phyloP scores from a whole-genome alignment of 208 protist species.

The Leishmania tarentolae region DNA sequence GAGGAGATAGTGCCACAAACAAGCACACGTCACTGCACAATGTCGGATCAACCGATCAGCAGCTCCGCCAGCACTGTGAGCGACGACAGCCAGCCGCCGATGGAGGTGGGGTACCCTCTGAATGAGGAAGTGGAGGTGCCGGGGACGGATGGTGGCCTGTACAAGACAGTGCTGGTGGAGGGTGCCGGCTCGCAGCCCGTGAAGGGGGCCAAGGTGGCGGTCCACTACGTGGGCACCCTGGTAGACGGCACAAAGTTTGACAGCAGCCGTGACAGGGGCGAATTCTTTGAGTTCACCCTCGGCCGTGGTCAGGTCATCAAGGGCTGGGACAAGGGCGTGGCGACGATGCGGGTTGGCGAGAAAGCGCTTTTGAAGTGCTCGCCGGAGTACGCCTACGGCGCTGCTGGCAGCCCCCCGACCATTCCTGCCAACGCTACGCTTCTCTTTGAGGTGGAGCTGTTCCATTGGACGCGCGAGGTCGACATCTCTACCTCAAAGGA shows the following conservation, averaged over 20 bases:
- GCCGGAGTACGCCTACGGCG: slow-evolving; percentile 88
- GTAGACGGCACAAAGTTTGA: slow-evolving; percentile 89
- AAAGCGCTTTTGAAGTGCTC: slow-evolving; percentile 72
- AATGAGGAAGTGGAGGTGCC: slow-evolving; percentile 76
- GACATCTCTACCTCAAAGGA: slow-evolving; percentile 81
- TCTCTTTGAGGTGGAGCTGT: slow-evolving; percentile 92
- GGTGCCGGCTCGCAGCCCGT: slow-evolving; percentile 67
- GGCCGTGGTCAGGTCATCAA: slow-evolving; percentile 92
- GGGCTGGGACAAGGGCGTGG: slow-evolving; percentile 91
- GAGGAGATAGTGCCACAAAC: background rate
- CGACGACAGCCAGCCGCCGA: slow-evolving; percentile 66
- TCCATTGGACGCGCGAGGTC: slow-evolving; percentile 76
- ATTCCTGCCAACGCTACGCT: slow-evolving; percentile 90
- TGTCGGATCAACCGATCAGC: slow-evolving; percentile 13
- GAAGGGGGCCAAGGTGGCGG: slow-evolving; percentile 82
- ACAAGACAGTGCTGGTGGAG: slow-evolving; percentile 84
- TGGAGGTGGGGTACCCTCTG: slow-evolving; percentile 76
- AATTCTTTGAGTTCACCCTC: slow-evolving; percentile 88
- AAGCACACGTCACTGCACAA: background rate
- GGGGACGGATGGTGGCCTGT: slow-evolving; percentile 64
- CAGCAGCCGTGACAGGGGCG: slow-evolving; percentile 81
- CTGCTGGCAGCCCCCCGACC: slow-evolving; percentile 70
- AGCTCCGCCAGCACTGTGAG: slow-evolving; percentile 37
- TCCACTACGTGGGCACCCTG: slow-evolving; percentile 92
- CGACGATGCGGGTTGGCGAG: slow-evolving; percentile 91